These are phyloP conservation scores for Trifolium pratense DNA, from an alignment of 306 rosid genomes.

Conservation along the genomic window DNA sequence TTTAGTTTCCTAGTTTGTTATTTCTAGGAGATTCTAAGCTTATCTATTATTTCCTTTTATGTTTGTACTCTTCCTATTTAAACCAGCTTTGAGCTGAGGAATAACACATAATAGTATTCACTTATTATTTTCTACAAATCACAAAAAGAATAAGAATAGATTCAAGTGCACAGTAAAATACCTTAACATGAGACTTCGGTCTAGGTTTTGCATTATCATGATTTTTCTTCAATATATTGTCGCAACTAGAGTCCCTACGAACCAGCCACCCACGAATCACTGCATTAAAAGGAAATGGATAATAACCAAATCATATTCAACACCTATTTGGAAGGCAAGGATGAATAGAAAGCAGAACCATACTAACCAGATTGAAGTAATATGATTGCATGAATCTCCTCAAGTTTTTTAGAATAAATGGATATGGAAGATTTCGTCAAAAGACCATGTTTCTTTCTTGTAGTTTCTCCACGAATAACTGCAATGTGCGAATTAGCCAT, in stretches of 20 bases:
- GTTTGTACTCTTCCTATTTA: too few relatives aligned
- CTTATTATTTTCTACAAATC: too few relatives aligned
- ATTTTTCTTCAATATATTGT: constrained; percentile 43
- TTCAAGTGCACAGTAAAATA: constrained; percentile 35
- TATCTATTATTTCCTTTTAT: too few relatives aligned
- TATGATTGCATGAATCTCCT: constrained; percentile 65
- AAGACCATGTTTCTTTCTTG: constrained; percentile 52
- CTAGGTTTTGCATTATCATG: constrained; percentile 52
- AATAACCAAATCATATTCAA: constrained; percentile 44
- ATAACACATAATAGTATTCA: too few relatives aligned
- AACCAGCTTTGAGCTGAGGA: too few relatives aligned
- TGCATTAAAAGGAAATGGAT: constrained; percentile 42
- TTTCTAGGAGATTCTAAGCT: too few relatives aligned
- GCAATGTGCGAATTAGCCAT: constrained; percentile 42
- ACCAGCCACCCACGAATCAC: constrained; percentile 75
- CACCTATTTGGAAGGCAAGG: constrained; percentile 7
- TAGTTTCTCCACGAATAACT: constrained; percentile 76
- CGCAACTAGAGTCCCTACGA: constrained; percentile 52
- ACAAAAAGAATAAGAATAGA: not conserved
- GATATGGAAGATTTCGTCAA: constrained; percentile 45
- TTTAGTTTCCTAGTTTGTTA: too few relatives aligned
- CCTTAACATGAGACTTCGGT: constrained; percentile 55
- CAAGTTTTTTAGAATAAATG: constrained; percentile 50
- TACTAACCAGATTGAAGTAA: constrained; percentile 69
- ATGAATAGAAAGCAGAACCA: constrained; percentile 30